Conservation (phyloP, 768 basidiomycete genomes). For the Podaxis sp. region DNA sequence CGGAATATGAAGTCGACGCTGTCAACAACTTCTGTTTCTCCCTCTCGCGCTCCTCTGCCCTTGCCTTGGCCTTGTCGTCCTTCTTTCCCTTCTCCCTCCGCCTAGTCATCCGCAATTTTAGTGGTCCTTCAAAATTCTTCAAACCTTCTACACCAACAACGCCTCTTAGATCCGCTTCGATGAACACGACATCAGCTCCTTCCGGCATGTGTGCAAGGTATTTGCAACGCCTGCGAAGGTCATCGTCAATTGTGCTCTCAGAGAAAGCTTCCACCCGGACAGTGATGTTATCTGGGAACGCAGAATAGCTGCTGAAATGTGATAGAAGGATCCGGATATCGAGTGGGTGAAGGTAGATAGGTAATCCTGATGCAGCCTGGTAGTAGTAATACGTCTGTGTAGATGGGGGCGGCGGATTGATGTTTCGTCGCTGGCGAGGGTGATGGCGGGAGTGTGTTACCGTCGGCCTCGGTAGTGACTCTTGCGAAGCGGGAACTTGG, state of each 20-base stretch:
- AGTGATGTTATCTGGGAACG: slow-evolving; percentile 81
- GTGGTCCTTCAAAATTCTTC: slow-evolving; percentile 78
- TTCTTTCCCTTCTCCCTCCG: slow-evolving; percentile 81
- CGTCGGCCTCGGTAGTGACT: slow-evolving; percentile 12
- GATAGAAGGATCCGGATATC: slow-evolving; percentile 92
- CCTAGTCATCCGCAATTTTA: slow-evolving; percentile 70
- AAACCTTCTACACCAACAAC: slow-evolving; percentile 78
- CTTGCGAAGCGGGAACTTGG: slow-evolving; percentile 12
- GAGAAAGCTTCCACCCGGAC: slow-evolving; percentile 76
- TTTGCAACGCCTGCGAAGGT: slow-evolving; percentile 91
- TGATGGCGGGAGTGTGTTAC: slow-evolving; percentile 36
- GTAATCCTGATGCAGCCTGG: slow-evolving; percentile 88
- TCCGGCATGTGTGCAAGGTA: slow-evolving; percentile 92
- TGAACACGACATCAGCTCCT: slow-evolving; percentile 89
- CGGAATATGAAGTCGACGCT: slow-evolving; percentile 15
- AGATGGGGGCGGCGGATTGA: slow-evolving; percentile 85
- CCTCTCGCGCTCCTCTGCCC: slow-evolving; percentile 74
- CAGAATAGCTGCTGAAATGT: slow-evolving; percentile 76
- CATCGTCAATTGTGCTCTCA: slow-evolving; percentile 86
- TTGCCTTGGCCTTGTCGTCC: slow-evolving; percentile 80
- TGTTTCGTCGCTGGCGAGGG: slow-evolving; percentile 67
- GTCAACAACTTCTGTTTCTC: slow-evolving; percentile 48
- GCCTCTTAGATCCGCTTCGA: slow-evolving; percentile 79
- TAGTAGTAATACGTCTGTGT: slow-evolving; percentile 95
- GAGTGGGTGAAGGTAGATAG: slow-evolving; percentile 91